Percentiles rank a stretch among this genome's conserved stretches.
phyloP scores from a whole-genome alignment of 192 early-diverging fungal species.

The Lobosporangium transversale region DNA sequence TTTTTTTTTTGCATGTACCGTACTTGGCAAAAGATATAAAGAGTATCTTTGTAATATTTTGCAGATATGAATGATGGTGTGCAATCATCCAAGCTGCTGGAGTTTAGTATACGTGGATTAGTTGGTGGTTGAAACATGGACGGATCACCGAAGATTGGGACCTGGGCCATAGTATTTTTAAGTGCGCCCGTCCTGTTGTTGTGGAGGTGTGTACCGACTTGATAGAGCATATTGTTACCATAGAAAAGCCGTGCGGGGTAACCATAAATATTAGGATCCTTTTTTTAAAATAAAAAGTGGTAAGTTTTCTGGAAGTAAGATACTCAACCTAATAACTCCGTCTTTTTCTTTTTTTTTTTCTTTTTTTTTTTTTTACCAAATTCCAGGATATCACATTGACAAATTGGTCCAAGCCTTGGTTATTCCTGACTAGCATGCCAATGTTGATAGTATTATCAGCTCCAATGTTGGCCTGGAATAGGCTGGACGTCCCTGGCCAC shows the following conservation, averaged over 20 bases:
- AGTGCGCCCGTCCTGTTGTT: slow-evolving; percentile 35
- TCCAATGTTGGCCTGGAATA: slow-evolving; percentile 27
- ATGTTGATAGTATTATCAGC: neutral
- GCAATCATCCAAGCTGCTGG: slow-evolving; percentile 5
- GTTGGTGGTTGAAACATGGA: neutral
- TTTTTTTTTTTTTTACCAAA: too few species aligned
- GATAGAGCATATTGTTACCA: slow-evolving; percentile 21
- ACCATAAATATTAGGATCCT: slow-evolving; percentile 11
- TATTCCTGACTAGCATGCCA: neutral
- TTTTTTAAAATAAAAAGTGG: too few species aligned
- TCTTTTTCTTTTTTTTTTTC: too few species aligned
- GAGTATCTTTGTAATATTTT: slow-evolving; percentile 16
- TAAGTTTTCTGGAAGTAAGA: too few species aligned
- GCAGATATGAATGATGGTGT: neutral
- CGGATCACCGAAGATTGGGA: slow-evolving; percentile 9
- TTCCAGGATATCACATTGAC: slow-evolving; percentile 7
- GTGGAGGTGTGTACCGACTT: slow-evolving; percentile 16
- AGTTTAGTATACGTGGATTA: neutral
- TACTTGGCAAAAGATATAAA: slow-evolving; percentile 34
- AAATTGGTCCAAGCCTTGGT: neutral
- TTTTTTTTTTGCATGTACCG: too few species aligned
- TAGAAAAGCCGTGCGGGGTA: slow-evolving; percentile 16
- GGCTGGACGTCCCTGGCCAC: slow-evolving; percentile 8
- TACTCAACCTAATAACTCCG: too few species aligned
- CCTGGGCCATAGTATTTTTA: slow-evolving; percentile 9